Percentiles rank a stretch among this genome's conserved stretches.
phyloP scores from a whole-genome alignment of 257 asterid genomes.

The Nicotiana undulata region DNA sequence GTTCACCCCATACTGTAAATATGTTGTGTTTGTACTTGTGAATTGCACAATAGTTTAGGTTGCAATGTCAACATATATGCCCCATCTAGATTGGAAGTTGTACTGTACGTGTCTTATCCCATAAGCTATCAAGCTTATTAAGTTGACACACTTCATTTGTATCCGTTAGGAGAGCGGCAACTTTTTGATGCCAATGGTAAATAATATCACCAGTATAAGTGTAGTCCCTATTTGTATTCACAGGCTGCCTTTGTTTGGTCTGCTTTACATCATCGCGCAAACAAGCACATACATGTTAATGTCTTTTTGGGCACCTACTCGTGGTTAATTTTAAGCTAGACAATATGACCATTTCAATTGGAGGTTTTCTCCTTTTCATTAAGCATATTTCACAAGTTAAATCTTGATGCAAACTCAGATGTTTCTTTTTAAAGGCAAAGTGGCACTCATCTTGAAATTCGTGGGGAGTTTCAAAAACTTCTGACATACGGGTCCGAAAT shows the following conservation, averaged over 20 bases:
- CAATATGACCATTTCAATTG: background rate
- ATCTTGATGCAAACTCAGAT: too few species aligned
- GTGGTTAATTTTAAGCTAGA: background rate
- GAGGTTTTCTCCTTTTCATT: background rate
- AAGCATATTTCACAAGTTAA: background rate
- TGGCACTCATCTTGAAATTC: too few species aligned
- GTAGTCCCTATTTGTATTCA: background rate
- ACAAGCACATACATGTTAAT: background rate
- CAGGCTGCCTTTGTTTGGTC: background rate
- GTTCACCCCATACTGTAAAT: slow-evolving; percentile 1
- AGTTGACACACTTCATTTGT: background rate
- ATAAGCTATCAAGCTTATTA: background rate
- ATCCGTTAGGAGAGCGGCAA: too few species aligned
- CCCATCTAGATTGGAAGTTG: background rate
- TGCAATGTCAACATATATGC: background rate
- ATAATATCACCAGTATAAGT: background rate
- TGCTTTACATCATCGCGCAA: background rate
- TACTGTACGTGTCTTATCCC: background rate
- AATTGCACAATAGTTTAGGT: background rate
- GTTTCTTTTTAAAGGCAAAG: too few species aligned
- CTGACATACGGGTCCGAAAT: too few species aligned
- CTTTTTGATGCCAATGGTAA: background rate
- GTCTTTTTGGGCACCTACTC: background rate
- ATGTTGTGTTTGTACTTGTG: background rate
- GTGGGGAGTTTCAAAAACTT: too few species aligned